These are phyloP conservation scores for Warburgia ugandensis DNA, from an alignment of 164 flowering plant genomes.

Conservation along the genomic window DNA sequence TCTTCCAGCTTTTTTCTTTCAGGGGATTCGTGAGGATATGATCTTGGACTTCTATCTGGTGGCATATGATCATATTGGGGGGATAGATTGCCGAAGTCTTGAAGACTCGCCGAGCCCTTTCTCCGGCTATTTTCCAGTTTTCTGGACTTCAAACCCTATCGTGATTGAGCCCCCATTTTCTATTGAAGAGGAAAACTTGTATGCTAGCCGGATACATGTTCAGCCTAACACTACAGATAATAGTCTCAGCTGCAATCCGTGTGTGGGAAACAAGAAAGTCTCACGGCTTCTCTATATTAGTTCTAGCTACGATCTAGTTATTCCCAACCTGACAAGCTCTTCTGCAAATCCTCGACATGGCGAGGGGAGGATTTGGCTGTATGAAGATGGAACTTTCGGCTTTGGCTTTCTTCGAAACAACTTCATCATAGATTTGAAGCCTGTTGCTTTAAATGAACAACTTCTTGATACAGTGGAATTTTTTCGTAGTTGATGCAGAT, in stretches of 20 bases:
- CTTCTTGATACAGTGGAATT: slow-evolving; percentile 41
- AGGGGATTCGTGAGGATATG: slow-evolving; percentile 71
- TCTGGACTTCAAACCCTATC: slow-evolving; percentile 70
- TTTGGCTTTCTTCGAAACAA: slow-evolving; percentile 78
- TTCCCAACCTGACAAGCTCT: slow-evolving; percentile 39
- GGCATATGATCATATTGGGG: slow-evolving; percentile 73
- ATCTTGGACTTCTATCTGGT: slow-evolving; percentile 75
- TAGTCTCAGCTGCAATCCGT: slow-evolving; percentile 3
- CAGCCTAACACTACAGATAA: slow-evolving; percentile 26
- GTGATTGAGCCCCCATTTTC: slow-evolving; percentile 60
- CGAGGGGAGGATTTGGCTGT: slow-evolving; percentile 91
- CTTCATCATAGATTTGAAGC: slow-evolving; percentile 61
- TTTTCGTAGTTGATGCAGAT: too few species aligned
- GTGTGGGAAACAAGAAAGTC: slow-evolving; percentile 27
- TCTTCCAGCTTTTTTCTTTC: slow-evolving; percentile 21
- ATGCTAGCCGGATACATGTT: slow-evolving; percentile 54
- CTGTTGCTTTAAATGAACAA: slow-evolving; percentile 40
- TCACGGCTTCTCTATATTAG: slow-evolving; percentile 52
- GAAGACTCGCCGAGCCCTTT: slow-evolving; percentile 48
- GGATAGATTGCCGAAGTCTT: slow-evolving; percentile 62
- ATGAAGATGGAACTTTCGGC: slow-evolving; percentile 68
- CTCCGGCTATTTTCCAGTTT: slow-evolving; percentile 47
- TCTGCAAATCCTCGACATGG: slow-evolving; percentile 27
- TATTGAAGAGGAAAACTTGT: slow-evolving; percentile 48
- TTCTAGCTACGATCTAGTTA: slow-evolving; percentile 62